Evolutionary conservation across 345 rosid genomes (phyloP), one percentile per base, ranked within the genome.

Genomic region (Melaleuca alternifolia): DNA sequence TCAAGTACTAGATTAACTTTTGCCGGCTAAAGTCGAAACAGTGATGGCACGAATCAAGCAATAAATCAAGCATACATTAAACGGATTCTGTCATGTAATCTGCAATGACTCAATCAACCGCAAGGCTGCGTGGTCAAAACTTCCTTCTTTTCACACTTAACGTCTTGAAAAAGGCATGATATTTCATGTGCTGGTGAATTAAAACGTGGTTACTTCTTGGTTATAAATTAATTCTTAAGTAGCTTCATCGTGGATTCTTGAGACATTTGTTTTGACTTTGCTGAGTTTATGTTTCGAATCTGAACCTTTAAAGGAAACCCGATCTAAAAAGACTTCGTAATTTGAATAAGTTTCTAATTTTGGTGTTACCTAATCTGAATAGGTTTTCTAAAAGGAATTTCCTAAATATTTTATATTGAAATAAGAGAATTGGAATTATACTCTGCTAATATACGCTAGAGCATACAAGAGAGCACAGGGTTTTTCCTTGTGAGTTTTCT

Each of bases 241-340:
- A 57, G 62, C 62, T 57, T 57, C 11, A 30, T 1, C 30, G 11
- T 26, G 9, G 7, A 57, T 57, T 11, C 62, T 57, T 1, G 15
- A 57, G 15, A 3, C 7, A 0, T 11, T n/a, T 54, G 11, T 23
- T 54, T 26, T 9, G n/a, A 57, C 11, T 57, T 26, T 57, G n/a
- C 24, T 53, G 6, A 57, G 62, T 24, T 24, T 57, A 57, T 24
- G 1, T 57, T 14, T 57, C 62, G 3, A 24, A 24, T 57, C 26
- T 59, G 71, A 59, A 59, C 8, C n/a, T 7, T 0, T 59, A 59
- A 59, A 59, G 26, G n/a, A n/a, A 24, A 24, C 15, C 62, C 1
- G 0, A 57, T 3, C 3, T 41, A 0, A 2, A 10, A 10, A 5
- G 0, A 2, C 11, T 11, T 57, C 11, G 14, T 57, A 57, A 57